Percentiles rank a stretch among this genome's conserved stretches.
phyloP scores from a whole-genome alignment of 768 basidiomycete genomes.

The Neoboletus brunneissimus region DNA sequence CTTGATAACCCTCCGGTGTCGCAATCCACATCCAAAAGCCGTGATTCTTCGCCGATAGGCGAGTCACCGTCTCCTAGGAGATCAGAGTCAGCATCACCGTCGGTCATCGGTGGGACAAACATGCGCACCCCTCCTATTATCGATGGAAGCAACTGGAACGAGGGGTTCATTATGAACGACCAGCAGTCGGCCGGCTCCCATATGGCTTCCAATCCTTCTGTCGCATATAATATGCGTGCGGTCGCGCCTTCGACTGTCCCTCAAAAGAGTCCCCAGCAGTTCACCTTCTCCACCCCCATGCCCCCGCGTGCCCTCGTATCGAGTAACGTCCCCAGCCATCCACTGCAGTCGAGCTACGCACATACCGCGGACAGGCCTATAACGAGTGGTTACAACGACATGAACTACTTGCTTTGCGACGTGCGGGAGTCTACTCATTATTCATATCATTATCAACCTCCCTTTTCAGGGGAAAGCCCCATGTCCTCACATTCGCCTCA shows the following conservation, averaged over 20 bases:
- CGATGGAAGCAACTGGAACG: slow-evolving; percentile 53
- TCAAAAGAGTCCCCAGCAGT: slow-evolving; percentile 47
- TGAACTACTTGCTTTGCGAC: slow-evolving; percentile 45
- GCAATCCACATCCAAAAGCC: slow-evolving; percentile 49
- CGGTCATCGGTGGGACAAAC: slow-evolving; percentile 29
- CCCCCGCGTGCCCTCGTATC: slow-evolving; percentile 44
- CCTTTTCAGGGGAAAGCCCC: slow-evolving; percentile 44
- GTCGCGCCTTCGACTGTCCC: slow-evolving; percentile 45
- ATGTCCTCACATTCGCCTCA: slow-evolving; percentile 45
- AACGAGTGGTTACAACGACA: slow-evolving; percentile 44
- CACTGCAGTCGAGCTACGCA: slow-evolving; percentile 39
- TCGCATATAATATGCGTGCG: slow-evolving; percentile 43
- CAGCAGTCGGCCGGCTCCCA: slow-evolving; percentile 36
- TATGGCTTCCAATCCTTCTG: slow-evolving; percentile 39
- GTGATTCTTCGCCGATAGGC: slow-evolving; percentile 64
- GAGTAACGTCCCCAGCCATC: slow-evolving; percentile 39
- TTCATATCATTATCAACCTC: slow-evolving; percentile 50
- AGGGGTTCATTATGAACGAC: slow-evolving; percentile 52
- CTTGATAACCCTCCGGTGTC: slow-evolving; percentile 36
- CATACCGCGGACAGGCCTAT: slow-evolving; percentile 53
- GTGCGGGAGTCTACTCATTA: slow-evolving; percentile 48
- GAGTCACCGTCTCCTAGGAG: slow-evolving; percentile 45
- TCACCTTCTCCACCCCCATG: slow-evolving; percentile 40
- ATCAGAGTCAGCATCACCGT: slow-evolving; percentile 36
- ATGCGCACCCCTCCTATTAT: slow-evolving; percentile 45